These are phyloP conservation scores for Rhodotorula sp. DNA, from an alignment of 1,284 basidiomycete species.

Conservation along the genomic window DNA sequence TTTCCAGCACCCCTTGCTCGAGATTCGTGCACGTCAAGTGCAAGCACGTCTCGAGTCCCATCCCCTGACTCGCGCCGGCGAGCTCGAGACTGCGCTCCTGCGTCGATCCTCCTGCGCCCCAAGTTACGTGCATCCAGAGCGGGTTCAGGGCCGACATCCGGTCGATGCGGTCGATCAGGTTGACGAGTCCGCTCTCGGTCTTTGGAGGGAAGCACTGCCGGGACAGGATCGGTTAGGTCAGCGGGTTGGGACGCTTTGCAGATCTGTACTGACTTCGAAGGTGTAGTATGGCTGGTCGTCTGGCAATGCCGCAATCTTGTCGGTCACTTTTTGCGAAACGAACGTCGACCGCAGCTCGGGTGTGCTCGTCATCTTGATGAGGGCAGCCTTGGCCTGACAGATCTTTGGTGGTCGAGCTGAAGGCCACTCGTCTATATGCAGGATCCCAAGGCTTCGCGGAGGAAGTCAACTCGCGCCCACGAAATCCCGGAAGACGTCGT, in stretches of 20 bases:
- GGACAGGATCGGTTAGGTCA: neutral
- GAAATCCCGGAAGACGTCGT: too few species aligned
- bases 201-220: conserved; percentile 43
- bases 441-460: too few species aligned
- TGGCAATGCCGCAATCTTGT: conserved; percentile 25
- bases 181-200: conserved; percentile 74
- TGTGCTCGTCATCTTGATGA: conserved; percentile 15
- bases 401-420: neutral
- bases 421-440: too few species aligned
- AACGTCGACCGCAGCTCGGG: conserved; percentile 24
- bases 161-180: conserved; percentile 92
- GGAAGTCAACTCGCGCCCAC: too few species aligned
- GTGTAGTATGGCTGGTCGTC: conserved; percentile 40
- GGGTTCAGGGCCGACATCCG: conserved; percentile 64
- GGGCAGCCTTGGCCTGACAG: too few species aligned
- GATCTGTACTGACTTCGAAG: conserved; percentile 37
- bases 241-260: neutral
- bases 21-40: conserved; percentile 42
- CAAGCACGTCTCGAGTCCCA: conserved; percentile 42
- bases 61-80: conserved; percentile 40
- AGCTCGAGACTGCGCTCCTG: conserved; percentile 84
- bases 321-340: conserved; percentile 24
- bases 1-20: conserved; percentile 38
- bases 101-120: conserved; percentile 61
- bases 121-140: conserved; percentile 39